Evolutionary conservation across 371 early-diverging fungal species (phyloP).

Genomic region (Mucor saturninus): DNA sequence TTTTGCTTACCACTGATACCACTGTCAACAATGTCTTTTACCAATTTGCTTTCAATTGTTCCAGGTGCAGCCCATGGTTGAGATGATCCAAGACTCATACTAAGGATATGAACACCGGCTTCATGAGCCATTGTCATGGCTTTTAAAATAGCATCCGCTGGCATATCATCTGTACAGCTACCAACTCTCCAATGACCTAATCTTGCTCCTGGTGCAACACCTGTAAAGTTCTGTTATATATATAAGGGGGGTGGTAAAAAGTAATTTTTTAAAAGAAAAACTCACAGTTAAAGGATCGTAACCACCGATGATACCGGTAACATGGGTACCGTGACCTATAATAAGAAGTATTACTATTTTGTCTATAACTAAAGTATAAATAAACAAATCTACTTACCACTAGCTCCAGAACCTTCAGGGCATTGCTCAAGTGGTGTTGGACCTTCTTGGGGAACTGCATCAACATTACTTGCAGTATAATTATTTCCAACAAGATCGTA

Average conservation of each 20-base stretch:
- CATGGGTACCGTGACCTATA: conserved; percentile 67
- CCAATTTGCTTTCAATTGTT: conserved; percentile 9
- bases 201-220: conserved; percentile 35
- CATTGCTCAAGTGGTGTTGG: conserved; percentile 33
- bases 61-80: conserved; percentile 43
- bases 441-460: conserved; percentile 9
- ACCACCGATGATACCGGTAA: conserved; percentile 71
- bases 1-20: conserved; percentile 26
- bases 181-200: no score
- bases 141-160: conserved; percentile 59
- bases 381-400: neutral
- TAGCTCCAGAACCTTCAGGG: conserved; percentile 6
- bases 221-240: conserved; percentile 45
- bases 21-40: conserved; percentile 9
- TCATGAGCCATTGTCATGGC: conserved; percentile 48
- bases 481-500: conserved; percentile 65
- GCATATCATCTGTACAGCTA: conserved; percentile 40
- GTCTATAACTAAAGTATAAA: neutral
- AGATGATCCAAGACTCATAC: conserved; percentile 65
- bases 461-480: conserved; percentile 28
- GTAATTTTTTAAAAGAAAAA: neutral
- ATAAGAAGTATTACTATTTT: no score
- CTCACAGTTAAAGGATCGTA: conserved; percentile 42
- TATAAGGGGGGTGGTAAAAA: no score
- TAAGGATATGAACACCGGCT: conserved; percentile 60